Base-by-base conservation (phyloP, 352 stramenopile genomes). In the Pythium vanterpoolii region DNA sequence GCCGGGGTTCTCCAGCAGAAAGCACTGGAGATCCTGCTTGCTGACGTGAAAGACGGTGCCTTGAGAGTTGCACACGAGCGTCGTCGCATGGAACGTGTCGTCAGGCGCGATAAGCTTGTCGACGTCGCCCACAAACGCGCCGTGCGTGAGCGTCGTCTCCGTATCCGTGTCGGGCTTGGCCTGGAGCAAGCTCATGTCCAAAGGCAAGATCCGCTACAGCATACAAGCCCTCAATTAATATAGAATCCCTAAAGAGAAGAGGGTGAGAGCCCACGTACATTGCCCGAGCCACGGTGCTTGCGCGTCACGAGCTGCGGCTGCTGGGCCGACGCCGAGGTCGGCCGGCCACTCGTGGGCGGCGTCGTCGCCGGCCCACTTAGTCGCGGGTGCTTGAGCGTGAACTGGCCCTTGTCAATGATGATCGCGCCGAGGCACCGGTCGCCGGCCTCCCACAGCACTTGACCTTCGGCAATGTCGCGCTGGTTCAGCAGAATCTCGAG, bases 401-500 rank as follows among this genome's bases (percentile, higher is more conserved):
- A 88, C 48, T 83, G 72, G 1, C 86, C 88, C 23, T 81, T 86
- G 66, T 93, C 81, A 23, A 96, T 72, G 48, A 96, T 81, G 24
- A 95, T 72, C 0, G 86, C 87, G 19, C 60, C 79, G 4, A 63
- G 68, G 50, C 85, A 92, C 38, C 77, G 78, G 49, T 89, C 68
- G 23, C 89, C 87, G 34, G 65, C 71, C 28, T 65, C 73, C 88
- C 88, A 96, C 14, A 96, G 46, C 34, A 88, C 70, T 34, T 94
- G 79, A 4, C 86, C 84, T 21, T 82, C 73, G 2, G 42, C 62
- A 47, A 92, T 79, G 24, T 82, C 72, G 8, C 72, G 67, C 34
- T 85, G 76, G 36, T 70, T 77, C 23, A 93, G 49, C 13, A 91
- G 78, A 44, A 90, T 91, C 71, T 96, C 87, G 24, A 96, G 73